Evolutionary conservation across 2,329 filamentous ascomycete species (phyloP).

Genomic region (Ceratocystis destructans): DNA sequence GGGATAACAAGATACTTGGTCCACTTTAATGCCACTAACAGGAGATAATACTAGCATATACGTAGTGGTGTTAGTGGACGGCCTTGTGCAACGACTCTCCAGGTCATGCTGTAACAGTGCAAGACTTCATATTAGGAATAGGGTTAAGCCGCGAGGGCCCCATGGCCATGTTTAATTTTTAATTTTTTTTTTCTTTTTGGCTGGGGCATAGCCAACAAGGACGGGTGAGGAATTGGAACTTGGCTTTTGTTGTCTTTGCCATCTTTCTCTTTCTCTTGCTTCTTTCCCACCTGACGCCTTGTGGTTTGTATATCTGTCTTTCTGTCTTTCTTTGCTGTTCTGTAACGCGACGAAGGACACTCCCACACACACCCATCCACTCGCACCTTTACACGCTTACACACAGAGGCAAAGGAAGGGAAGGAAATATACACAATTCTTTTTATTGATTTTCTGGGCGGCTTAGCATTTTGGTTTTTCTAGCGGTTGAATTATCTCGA

Average conservation of each 20-base stretch:
- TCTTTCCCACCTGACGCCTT: too few relatives aligned
- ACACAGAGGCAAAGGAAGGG: too few relatives aligned
- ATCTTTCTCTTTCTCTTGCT: too few relatives aligned
- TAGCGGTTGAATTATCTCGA: too few relatives aligned
- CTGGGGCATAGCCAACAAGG: neutral
- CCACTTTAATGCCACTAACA: neutral
- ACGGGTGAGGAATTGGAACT: too few relatives aligned
- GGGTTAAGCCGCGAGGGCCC: neutral
- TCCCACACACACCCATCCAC: too few relatives aligned
- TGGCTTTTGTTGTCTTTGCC: too few relatives aligned
- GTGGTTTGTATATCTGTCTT: too few relatives aligned
- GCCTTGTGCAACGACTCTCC: neutral
- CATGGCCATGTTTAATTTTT: neutral
- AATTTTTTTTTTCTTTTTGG: neutral
- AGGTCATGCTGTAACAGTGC: neutral
- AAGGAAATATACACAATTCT: too few relatives aligned
- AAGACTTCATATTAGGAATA: neutral
- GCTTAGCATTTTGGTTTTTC: neutral
- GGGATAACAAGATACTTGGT: neutral
- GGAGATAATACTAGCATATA: accelerated
- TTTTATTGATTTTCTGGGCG: neutral
- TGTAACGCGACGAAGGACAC: too few relatives aligned
- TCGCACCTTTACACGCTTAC: too few relatives aligned
- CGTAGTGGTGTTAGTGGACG: neutral
- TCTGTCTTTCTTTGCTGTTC: too few relatives aligned